These are phyloP conservation scores for Madurella mycetomatis DNA, from an alignment of 2,329 filamentous ascomycete genomes.

Conservation along the genomic window DNA sequence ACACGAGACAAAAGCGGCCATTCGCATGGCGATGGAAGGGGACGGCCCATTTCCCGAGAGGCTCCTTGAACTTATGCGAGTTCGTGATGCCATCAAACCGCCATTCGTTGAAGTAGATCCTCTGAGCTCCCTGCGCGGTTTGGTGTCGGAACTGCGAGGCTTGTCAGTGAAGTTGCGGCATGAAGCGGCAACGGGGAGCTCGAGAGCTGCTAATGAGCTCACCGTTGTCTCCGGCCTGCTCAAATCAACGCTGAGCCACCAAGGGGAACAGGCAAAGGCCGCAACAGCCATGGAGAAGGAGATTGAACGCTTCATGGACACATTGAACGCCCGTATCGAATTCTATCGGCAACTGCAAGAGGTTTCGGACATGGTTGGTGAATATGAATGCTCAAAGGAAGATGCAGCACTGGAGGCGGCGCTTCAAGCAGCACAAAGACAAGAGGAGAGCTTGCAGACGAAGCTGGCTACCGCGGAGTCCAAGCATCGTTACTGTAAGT, in stretches of 20 bases:
- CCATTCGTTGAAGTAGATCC: slow-evolving; percentile 30
- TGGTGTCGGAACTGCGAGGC: slow-evolving; percentile 65
- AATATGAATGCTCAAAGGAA: slow-evolving; percentile 61
- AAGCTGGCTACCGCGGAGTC: slow-evolving; percentile 61
- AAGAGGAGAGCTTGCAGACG: slow-evolving; percentile 49
- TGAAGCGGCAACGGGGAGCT: slow-evolving; percentile 49
- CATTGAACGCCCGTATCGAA: slow-evolving; percentile 81
- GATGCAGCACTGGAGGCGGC: slow-evolving; percentile 47
- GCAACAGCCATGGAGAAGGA: slow-evolving; percentile 57
- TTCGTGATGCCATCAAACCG: slow-evolving; percentile 47
- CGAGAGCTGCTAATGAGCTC: slow-evolving; percentile 58
- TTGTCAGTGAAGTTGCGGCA: slow-evolving; percentile 56
- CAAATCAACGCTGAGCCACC: slow-evolving; percentile 51
- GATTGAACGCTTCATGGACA: slow-evolving; percentile 66
- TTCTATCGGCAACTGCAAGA: slow-evolving; percentile 88
- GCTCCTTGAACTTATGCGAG: slow-evolving; percentile 47
- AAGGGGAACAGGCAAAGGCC: slow-evolving; percentile 49
- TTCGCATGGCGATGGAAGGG: slow-evolving; percentile 55
- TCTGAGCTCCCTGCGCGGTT: slow-evolving; percentile 63
- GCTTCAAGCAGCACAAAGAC: slow-evolving; percentile 38
- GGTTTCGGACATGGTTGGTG: slow-evolving; percentile 81
- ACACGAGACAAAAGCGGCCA: slow-evolving; percentile 63
- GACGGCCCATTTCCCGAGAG: slow-evolving; percentile 68
- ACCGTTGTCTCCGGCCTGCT: slow-evolving; percentile 62
- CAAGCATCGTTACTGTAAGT: slow-evolving; percentile 68